Evolutionary conservation across 345 rosid species (phyloP), one percentile per base, ranked within the genome.

Genomic region (Lagerstroemia speciosa): DNA sequence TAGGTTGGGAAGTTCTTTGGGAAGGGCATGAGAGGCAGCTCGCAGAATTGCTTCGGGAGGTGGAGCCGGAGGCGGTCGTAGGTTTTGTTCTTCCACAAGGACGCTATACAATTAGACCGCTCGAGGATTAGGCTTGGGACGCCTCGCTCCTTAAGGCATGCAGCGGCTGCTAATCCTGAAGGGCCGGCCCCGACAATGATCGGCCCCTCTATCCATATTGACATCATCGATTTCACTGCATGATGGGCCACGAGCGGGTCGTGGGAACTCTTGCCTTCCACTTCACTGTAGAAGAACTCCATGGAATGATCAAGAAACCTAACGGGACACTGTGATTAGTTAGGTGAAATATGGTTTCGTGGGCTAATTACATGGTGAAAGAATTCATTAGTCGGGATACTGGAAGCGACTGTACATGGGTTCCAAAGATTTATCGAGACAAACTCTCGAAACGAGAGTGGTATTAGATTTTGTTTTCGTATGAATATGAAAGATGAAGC

Each of bases 11-110:
- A 90, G 57, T 74, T 63, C 32, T 75, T 70, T 0, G 93, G 97
- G 69, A 90, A 90, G 52, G 86, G 79, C 83, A 85, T 75, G 50
- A 81, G 72, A 8, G 97, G 95, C 45, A 92, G 93, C 74, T 86
- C 82, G 58, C 98, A 92, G 69, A 83, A 88, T 15, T 86, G 80
- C 74, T 90, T 93, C 0, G 98, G 97, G n/a, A 90, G 91, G 73
- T 90, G 98, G 70, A 93, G 89, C 20, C 89, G 79, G 41, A 93
- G 96, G 69, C 97, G 96, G 71, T 90, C 96, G 22, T 93, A 93
- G 67, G 98, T 90, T 72, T 83, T 90, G 70, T 65, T 81, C 53
- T 89, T 75, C 98, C 98, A 93, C 37, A 90, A 66, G 24, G 97
- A 87, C 26, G 91, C 97, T 70, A 93, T 77, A 58, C 95, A 85